Evolutionary conservation across 208 protist genomes (phyloP).

Genomic region (Acanthamoeba lenticulata): DNA sequence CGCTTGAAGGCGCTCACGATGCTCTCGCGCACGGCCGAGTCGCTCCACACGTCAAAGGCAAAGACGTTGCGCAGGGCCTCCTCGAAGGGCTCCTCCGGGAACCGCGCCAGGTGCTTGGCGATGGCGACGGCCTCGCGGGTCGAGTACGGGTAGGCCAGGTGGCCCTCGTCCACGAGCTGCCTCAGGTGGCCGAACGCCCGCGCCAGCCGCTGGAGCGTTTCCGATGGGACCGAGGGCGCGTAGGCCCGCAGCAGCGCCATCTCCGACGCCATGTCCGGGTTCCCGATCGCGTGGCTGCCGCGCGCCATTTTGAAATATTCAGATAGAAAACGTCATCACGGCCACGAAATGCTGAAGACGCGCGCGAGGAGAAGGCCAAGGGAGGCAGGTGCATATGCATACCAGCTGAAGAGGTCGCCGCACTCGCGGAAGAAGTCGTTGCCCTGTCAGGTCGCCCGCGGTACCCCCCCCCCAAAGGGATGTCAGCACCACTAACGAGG

Average conservation of each 20-base stretch:
- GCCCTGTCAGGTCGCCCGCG: slow-evolving; percentile 94
- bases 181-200: neutral
- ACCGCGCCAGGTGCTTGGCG: slow-evolving; percentile 92
- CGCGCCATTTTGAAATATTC: neutral
- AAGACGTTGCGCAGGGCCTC: slow-evolving; percentile 56
- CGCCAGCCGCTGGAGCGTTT: slow-evolving; percentile 25
- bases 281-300: slow-evolving; percentile 89
- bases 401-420: slow-evolving; percentile 91
- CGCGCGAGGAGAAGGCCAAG: neutral
- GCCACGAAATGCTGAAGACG: neutral
- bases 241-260: slow-evolving; percentile 78
- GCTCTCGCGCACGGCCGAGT: neutral
- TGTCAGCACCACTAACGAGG: slow-evolving; percentile 68
- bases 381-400: neutral
- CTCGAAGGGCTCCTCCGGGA: slow-evolving; percentile 87
- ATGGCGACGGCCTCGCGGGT: slow-evolving; percentile 93
- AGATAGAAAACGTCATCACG: neutral
- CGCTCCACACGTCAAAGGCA: slow-evolving; percentile 46
- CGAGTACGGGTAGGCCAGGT: slow-evolving; percentile 52
- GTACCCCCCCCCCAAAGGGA: no score
- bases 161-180: slow-evolving; percentile 35
- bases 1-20: neutral
- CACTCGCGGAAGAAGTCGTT: slow-evolving; percentile 94
- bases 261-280: slow-evolving; percentile 90
- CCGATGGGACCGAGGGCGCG: slow-evolving; percentile 66